Base-by-base conservation (phyloP, 2,329 filamentous ascomycete species). In the Phyllosticta citribraziliensis region DNA sequence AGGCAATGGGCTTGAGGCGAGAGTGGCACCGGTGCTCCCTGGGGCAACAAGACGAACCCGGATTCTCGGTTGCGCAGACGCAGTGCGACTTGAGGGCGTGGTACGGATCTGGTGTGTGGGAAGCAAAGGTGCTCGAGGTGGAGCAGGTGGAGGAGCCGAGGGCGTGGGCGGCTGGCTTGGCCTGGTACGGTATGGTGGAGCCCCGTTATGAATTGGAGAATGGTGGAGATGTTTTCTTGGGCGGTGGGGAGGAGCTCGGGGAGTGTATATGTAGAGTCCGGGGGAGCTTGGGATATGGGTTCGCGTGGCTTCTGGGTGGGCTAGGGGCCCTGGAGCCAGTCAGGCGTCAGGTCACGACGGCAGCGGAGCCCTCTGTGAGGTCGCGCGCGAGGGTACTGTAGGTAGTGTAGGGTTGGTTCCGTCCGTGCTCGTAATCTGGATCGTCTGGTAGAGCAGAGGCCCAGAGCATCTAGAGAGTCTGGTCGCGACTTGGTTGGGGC, bases 1-100 rank as follows among this genome's bases (percentile, higher is more conserved):
- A 65, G 63, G 69, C 65, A 70, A 70, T 71, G 72, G 72, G 68
- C 66, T 73, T 30, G 69, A 70, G 68, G 61, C 51, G 27, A 67
- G 55, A 52, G 65, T 66, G 62, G 71, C 67, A 68, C 68, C 47
- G 60, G 70, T 66, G 68, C 68, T 63, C 63, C 63, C 66, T 72
- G 72, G 65, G 68, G 68, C 70, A 70, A 74, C 68, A 70, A 71
- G 70, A 70, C 67, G 63, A 68, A 65, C 73, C 76, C 75, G 71
- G 65, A 72, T 74, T 73, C 72, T 74, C 74, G 76, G 75, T 76
- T 72, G 76, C 73, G 76, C 75, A 78, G 74, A 75, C 70, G 73
- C 71, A 69, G 75, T 75, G 75, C 72, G 69, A 76, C 76, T 72
- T 56, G 53, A 40, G 66, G 67, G n/a, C 40, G 73, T 74, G 63